These are phyloP conservation scores for Thielaviopsis populi DNA, from an alignment of 2,329 filamentous ascomycete species.

Conservation along the genomic window DNA sequence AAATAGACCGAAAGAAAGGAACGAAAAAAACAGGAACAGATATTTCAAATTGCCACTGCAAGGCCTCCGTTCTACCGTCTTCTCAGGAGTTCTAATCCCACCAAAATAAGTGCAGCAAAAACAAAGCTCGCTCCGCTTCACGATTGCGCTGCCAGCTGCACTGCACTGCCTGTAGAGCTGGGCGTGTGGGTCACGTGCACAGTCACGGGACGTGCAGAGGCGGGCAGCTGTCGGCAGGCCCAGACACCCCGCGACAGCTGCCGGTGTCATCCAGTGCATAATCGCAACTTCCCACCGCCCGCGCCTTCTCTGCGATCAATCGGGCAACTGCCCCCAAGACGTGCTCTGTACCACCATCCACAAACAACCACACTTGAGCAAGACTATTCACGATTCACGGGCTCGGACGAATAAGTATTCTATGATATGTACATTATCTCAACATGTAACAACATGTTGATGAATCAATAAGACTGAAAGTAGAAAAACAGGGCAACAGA, in stretches of 20 bases:
- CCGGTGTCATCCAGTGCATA: background rate
- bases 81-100: conserved; percentile 6
- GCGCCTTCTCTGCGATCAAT: too few relatives aligned
- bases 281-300: background rate
- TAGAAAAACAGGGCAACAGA: background rate
- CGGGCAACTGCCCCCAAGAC: background rate
- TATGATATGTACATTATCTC: conserved; percentile 15
- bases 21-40: background rate
- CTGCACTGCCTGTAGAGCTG: background rate
- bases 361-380: background rate
- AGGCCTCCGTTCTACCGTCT: conserved; percentile 4
- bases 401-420: background rate
- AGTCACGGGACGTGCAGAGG: background rate
- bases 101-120: background rate
- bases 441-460: conserved; percentile 16
- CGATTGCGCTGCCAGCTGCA: background rate
- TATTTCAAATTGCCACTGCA: background rate
- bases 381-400: background rate
- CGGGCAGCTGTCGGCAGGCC: background rate
- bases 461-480: conserved; percentile 5
- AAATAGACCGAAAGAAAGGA: background rate
- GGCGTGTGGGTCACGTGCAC: background rate
- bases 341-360: background rate
- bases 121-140: background rate
- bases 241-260: background rate